Base-by-base conservation (phyloP, 163 green algal species). In the Volvox carteri region DNA sequence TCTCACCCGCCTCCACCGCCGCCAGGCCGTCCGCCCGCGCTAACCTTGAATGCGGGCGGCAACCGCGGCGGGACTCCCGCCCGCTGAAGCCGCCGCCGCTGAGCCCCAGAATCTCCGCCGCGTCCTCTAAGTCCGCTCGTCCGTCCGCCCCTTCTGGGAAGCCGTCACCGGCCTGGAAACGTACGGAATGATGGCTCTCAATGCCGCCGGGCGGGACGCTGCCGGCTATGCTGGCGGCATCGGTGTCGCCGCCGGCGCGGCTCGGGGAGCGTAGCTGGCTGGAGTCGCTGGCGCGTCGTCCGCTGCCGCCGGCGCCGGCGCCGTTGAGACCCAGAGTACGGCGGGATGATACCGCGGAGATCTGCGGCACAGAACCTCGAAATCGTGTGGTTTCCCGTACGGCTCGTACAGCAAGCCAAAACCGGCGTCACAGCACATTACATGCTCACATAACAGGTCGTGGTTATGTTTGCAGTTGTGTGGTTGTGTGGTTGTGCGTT, bases 81-180 rank as follows among this genome's bases (percentile, higher is more conserved):
- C 65, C 65, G 33, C 33, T 33, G 25, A 25, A 48, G 25, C 30
- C 65, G 30, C 30, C 65, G 18, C 42, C 72, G 16, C 44, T 28
- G 30, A 62, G 44, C 41, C 74, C 74, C 74, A 88, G 83, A 14
- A 88, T 9, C 50, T 81, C 50, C 11, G 83, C 83, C 2, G 83
- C 83, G 25, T 81, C 37, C 35, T 68, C 39, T 4, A 87, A 30
- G 12, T 86, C 56, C 25, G 4, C 7, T 25, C 70, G 39, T 2
- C 70, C 39, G 18, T 78, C 70, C n/a, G 41, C 62, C 1, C 52
- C 73, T 25, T 65, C 73, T 9, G 14, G 23, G 39, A 35, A 41
- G 21, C 25, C 73, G 25, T 65, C 44, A 1, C 25, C 70, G 42
- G 39, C 35, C 18, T 50, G 1, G n/a, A 81, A 81, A 18, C 70